Evolutionary conservation across 2,329 filamentous ascomycete species (phyloP), one percentile per base, ranked within the genome.

Genomic region (Pseudogymnoascus sp.): DNA sequence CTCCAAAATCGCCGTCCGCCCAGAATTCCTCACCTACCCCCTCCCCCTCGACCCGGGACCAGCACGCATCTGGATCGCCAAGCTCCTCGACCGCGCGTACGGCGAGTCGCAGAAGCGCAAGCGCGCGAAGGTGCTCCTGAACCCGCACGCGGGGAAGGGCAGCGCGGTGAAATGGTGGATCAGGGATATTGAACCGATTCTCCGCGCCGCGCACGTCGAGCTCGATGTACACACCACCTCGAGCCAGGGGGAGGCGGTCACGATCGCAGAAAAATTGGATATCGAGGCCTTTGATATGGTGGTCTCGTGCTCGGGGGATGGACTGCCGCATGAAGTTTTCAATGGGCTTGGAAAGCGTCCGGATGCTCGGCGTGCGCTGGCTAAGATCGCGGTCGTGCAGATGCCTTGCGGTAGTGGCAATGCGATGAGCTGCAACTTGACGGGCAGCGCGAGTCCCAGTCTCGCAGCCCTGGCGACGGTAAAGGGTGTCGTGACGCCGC

Each of bases 331-430:
- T 73, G 95, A 99, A 75, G 89, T 96, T 7, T 96, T 97, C 79
- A 97, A 99, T 72, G 95, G 95, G 0, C 78, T 99, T 34, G 92
- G 85, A 12, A 88, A 86, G 75, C 87, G 91, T 40, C 72, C 82
- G 3, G 90, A 97, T 75, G 92, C 92, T 18, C 79, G 81, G 34
- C 82, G 82, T 63, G 95, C 93, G 0, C 77, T 99, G 65, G 78
- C 81, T 21, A 89, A 88, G 70, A 77, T 97, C 12, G 90, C 95
- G 0, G 86, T 99, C 1, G 88, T 87, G 21, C 91, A 96, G 72
- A 82, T 99, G 37, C 95, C 95, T 1, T 96, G 93, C 72, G 95
- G 95, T 12, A 95, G 90, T 60, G 95, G 95, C 5, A 99, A 99
- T 74, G 95, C 91, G 21, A 89, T 97, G 86, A 90, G 90, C 66